Evolutionary conservation across 208 protist genomes (phyloP).

Genomic region (Leishmania lainsoni): DNA sequence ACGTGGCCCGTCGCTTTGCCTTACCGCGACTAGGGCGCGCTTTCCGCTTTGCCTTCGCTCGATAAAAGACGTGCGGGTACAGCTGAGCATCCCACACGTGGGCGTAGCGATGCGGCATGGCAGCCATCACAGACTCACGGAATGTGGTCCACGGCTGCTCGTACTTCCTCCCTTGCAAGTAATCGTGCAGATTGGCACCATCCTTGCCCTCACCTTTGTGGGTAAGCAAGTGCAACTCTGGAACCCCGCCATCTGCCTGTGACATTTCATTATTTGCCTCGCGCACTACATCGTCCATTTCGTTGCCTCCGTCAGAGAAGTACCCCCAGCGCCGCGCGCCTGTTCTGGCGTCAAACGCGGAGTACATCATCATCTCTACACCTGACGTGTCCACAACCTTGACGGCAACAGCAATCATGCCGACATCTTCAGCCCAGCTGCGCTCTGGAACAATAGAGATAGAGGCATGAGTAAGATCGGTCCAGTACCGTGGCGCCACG

Average conservation of each 20-base stretch:
- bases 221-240: not conserved
- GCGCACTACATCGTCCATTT: slow-evolving; percentile 63
- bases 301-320: slow-evolving; percentile 69
- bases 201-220: not conserved
- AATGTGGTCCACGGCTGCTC: slow-evolving; percentile 82
- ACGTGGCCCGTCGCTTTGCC: slow-evolving; percentile 34
- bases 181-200: not conserved
- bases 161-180: slow-evolving; percentile 20
- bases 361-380: slow-evolving; percentile 59
- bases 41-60: slow-evolving; percentile 42
- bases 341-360: slow-evolving; percentile 69
- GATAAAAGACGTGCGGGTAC: slow-evolving; percentile 71
- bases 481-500: slow-evolving; percentile 23
- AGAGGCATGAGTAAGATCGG: slow-evolving; percentile 46
- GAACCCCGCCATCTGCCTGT: slow-evolving; percentile 4
- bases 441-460: slow-evolving; percentile 81
- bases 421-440: slow-evolving; percentile 71
- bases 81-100: slow-evolving; percentile 86
- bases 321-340: slow-evolving; percentile 78
- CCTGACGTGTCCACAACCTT: slow-evolving; percentile 29
- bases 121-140: slow-evolving; percentile 73
- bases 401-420: slow-evolving; percentile 68
- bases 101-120: slow-evolving; percentile 81
- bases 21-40: slow-evolving; percentile 23
- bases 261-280: slow-evolving; percentile 29